Conservation (phyloP, 176 grass and related monocot species). For the Melocanna baccifera region DNA sequence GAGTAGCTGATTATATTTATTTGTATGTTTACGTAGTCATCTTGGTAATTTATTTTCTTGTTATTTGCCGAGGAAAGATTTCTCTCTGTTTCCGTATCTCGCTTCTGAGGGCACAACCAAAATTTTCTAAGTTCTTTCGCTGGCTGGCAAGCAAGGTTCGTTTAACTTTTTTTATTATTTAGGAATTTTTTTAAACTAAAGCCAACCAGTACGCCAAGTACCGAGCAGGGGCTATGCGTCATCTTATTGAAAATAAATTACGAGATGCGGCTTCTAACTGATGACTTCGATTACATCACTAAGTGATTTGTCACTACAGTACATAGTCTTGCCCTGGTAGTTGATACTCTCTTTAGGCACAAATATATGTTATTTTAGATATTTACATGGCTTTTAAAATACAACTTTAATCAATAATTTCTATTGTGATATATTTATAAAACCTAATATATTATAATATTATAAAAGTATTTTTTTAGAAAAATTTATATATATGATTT, state of each 20-base stretch:
- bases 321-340: not conserved
- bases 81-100: not conserved
- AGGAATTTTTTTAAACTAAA: not conserved
- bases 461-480: no score
- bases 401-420: no score
- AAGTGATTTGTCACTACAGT: not conserved
- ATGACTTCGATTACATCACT: not conserved
- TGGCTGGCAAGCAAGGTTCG: not conserved
- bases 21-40: not conserved
- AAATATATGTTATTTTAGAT: no score
- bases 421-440: no score
- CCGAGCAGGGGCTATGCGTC: no score
- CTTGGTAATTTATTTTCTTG: not conserved
- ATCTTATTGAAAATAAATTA: no score
- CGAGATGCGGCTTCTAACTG: not conserved
- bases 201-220: not conserved
- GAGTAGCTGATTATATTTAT: not conserved
- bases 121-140: not conserved
- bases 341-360: no score
- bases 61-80: not conserved
- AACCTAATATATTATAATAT: no score
- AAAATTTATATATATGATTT: no score
- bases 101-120: no score
- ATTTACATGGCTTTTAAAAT: no score
- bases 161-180: not conserved